A percentile compares a stretch with the other conserved stretches of the same genome.
Evolutionary conservation across 805 yeast species (phyloP).

Genomic region (Torulaspora quercuum): DNA sequence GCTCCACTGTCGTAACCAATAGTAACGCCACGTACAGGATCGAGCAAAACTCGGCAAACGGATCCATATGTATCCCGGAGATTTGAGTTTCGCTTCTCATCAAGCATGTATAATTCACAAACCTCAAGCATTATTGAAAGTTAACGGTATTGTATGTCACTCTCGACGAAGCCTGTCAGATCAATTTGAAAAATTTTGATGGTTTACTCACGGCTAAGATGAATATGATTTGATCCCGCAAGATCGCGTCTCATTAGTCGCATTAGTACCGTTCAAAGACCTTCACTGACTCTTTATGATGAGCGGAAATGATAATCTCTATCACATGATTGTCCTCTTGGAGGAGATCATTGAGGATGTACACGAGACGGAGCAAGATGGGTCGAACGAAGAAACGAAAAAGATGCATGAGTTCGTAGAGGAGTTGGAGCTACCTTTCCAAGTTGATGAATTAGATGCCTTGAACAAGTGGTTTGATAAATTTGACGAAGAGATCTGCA

Average conservation of each 20-base stretch:
- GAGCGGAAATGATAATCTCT: slow-evolving; percentile 22
- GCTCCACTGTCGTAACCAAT: slow-evolving; percentile 3
- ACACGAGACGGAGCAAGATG: slow-evolving; percentile 3
- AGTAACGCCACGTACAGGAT: slow-evolving; percentile 13
- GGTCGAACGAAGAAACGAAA: slow-evolving; percentile 15
- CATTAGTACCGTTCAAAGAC: not conserved
- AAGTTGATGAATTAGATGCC: slow-evolving; percentile 32
- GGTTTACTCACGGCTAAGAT: no score
- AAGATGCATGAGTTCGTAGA: slow-evolving; percentile 36
- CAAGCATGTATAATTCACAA: no score
- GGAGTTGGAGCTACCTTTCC: slow-evolving; percentile 33
- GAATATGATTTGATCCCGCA: no score
- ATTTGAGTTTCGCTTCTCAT: slow-evolving; percentile 7
- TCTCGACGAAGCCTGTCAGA: not conserved
- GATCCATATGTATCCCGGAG: slow-evolving; percentile 29
- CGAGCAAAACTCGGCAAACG: slow-evolving; percentile 22
- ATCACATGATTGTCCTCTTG: slow-evolving; percentile 33
- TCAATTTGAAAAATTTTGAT: slow-evolving; percentile 6
- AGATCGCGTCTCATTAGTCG: no score
- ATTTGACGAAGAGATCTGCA: slow-evolving; percentile 37
- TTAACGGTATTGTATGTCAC: no score
- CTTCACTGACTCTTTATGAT: slow-evolving; percentile 6
- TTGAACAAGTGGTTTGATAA: slow-evolving; percentile 37
- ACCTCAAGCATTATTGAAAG: no score
- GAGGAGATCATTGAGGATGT: slow-evolving; percentile 28